Conservation (phyloP, 1,284 basidiomycete genomes). For the Ganoderma lucidum region DNA sequence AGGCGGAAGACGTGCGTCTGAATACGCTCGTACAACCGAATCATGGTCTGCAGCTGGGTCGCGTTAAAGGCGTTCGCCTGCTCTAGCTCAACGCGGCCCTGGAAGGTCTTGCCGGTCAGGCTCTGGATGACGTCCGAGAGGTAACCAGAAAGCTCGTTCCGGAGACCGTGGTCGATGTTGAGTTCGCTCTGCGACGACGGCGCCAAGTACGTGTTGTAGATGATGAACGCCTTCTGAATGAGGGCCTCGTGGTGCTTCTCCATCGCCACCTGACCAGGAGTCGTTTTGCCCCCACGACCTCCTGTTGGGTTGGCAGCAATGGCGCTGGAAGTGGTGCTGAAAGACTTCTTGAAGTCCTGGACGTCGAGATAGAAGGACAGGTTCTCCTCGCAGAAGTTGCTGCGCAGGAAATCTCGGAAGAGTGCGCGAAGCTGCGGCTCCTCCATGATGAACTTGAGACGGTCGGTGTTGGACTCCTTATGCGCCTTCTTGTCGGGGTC, state of each 20-base stretch:
- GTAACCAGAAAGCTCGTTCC: constrained; percentile 94
- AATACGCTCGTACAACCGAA: constrained; percentile 94
- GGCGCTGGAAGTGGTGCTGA: constrained; percentile 94
- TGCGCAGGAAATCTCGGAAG: constrained; percentile 94
- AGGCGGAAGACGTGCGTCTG: constrained; percentile 96
- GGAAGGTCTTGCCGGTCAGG: constrained; percentile 78
- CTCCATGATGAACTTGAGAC: constrained; percentile 92
- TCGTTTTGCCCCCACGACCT: constrained; percentile 54
- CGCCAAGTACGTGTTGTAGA: constrained; percentile 95
- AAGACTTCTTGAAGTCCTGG: constrained; percentile 95
- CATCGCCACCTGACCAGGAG: constrained; percentile 89
- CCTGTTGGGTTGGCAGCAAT: constrained; percentile 61
- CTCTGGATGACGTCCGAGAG: constrained; percentile 86
- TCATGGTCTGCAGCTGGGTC: constrained; percentile 94
- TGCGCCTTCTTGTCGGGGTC: constrained; percentile 60
- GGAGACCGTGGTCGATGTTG: constrained; percentile 97
- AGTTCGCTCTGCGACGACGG: constrained; percentile 95
- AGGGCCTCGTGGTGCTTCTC: constrained; percentile 96
- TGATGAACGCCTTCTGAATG: constrained; percentile 93
- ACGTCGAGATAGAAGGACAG: constrained; percentile 97
- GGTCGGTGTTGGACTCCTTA: constrained; percentile 92
- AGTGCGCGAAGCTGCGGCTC: constrained; percentile 89
- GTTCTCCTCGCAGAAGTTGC: constrained; percentile 99
- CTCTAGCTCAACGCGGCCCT: constrained; percentile 81
- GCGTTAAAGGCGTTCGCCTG: constrained; percentile 86